Evolutionary conservation across 2,329 filamentous ascomycete genomes (phyloP).

Genomic region (Pseudogymnoascus sp.): DNA sequence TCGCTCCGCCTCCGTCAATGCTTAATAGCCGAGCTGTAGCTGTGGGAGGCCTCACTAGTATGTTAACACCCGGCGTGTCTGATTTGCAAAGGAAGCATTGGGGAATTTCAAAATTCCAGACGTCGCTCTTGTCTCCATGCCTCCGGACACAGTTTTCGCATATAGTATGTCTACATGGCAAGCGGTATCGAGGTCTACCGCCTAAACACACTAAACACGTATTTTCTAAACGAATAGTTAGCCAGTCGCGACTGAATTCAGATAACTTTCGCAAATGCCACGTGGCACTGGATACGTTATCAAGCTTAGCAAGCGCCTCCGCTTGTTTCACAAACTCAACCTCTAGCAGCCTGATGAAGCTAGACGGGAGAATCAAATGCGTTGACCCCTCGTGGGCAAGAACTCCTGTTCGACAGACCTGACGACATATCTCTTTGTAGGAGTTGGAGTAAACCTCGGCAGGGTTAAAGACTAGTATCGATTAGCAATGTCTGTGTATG

Average conservation of each 20-base stretch:
- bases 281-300: slow-evolving; percentile 9
- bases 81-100: slow-evolving; percentile 26
- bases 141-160: slow-evolving; percentile 29
- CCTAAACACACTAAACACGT: slow-evolving; percentile 18
- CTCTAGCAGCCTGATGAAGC: slow-evolving; percentile 17
- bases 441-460: slow-evolving; percentile 17
- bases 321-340: slow-evolving; percentile 15
- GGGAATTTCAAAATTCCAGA: slow-evolving; percentile 22
- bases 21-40: slow-evolving; percentile 28
- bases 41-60: slow-evolving; percentile 29
- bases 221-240: slow-evolving; percentile 11
- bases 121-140: slow-evolving; percentile 21
- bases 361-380: slow-evolving; percentile 17
- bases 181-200: slow-evolving; percentile 13
- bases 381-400: slow-evolving; percentile 17
- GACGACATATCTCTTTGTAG: slow-evolving; percentile 18
- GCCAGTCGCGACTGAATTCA: slow-evolving; percentile 14
- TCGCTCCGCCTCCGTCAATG: slow-evolving; percentile 30
- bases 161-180: slow-evolving; percentile 30
- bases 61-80: slow-evolving; percentile 13
- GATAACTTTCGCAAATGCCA: slow-evolving; percentile 16
- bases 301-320: slow-evolving; percentile 13
- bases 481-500: slow-evolving; percentile 11
- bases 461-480: slow-evolving; percentile 15
- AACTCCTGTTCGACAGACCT: slow-evolving; percentile 15